Percentiles rank a stretch among this genome's conserved stretches.
phyloP scores from a whole-genome alignment of 768 basidiomycete genomes.

The Dacryopinax primogenitus region DNA sequence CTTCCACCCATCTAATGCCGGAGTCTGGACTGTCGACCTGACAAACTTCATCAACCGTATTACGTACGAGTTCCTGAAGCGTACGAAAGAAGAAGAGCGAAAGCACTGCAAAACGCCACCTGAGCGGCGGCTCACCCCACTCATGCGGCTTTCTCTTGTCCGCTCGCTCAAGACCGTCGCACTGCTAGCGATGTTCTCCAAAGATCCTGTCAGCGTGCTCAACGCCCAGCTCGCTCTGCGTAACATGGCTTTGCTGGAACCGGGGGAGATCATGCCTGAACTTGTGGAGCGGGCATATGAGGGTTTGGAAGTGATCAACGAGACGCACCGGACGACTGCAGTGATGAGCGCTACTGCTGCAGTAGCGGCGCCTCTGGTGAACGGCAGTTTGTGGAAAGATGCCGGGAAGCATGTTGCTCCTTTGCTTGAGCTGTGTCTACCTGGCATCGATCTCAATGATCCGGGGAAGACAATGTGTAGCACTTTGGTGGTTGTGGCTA shows the following conservation, averaged over 20 bases:
- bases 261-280: slow-evolving; percentile 76
- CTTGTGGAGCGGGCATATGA: slow-evolving; percentile 82
- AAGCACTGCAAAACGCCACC: slow-evolving; percentile 37
- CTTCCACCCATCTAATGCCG: slow-evolving; percentile 91
- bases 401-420: slow-evolving; percentile 84
- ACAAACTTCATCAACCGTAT: slow-evolving; percentile 61
- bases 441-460: slow-evolving; percentile 63
- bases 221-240: slow-evolving; percentile 71
- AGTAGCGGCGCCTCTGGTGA: slow-evolving; percentile 60
- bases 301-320: slow-evolving; percentile 84
- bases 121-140: slow-evolving; percentile 58
- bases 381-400: slow-evolving; percentile 64
- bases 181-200: slow-evolving; percentile 81
- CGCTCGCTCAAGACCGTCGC: slow-evolving; percentile 70
- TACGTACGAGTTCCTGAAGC: slow-evolving; percentile 61
- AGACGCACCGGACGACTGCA: slow-evolving; percentile 89
- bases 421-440: slow-evolving; percentile 74
- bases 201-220: slow-evolving; percentile 66
- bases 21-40: slow-evolving; percentile 65
- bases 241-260: slow-evolving; percentile 65
- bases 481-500: neutral
- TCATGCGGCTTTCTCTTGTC: slow-evolving; percentile 73
- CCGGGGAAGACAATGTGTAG: slow-evolving; percentile 20
- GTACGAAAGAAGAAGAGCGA: slow-evolving; percentile 67
- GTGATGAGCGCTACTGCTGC: slow-evolving; percentile 73